A percentile compares a stretch with the other conserved stretches of the same genome.
Evolutionary conservation across 805 yeast species (phyloP).

Genomic region (Lipomyces lipofer): DNA sequence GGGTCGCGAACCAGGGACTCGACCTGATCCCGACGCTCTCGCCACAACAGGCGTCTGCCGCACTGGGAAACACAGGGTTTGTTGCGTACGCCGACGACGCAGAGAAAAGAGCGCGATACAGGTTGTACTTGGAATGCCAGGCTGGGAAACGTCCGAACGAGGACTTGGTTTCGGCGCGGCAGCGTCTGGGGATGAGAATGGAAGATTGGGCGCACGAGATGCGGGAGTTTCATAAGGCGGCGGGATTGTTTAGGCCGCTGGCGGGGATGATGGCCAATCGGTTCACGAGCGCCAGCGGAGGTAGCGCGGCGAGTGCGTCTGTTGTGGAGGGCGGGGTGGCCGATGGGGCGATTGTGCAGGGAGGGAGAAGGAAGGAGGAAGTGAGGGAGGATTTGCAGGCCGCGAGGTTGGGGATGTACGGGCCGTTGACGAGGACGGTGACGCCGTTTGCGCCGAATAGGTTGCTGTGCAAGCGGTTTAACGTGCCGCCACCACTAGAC

Average conservation of each 20-base stretch:
- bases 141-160: conserved; percentile 15
- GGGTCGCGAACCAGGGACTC: neutral
- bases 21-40: conserved; percentile 8
- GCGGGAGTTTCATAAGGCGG: conserved; percentile 34
- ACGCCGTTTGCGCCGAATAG: conserved; percentile 31
- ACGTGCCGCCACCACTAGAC: conserved; percentile 20
- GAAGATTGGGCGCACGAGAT: conserved; percentile 28
- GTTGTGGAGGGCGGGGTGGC: conserved; percentile 17
- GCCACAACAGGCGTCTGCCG: conserved; percentile 25
- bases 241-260: conserved; percentile 34
- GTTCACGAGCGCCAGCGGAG: conserved; percentile 27
- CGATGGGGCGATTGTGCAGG: neutral
- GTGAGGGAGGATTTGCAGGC: conserved; percentile 25
- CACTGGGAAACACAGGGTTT: conserved; percentile 17
- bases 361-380: neutral
- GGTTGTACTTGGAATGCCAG: conserved; percentile 30
- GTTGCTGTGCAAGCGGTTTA: conserved; percentile 36
- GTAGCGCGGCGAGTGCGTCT: neutral
- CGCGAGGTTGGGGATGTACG: conserved; percentile 33
- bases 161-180: neutral
- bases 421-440: conserved; percentile 30
- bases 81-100: conserved; percentile 32
- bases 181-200: neutral
- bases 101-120: conserved; percentile 31
- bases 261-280: conserved; percentile 34